phyloP scores from a whole-genome alignment of 208 protist genomes.

The Crithidia fasciculata region DNA sequence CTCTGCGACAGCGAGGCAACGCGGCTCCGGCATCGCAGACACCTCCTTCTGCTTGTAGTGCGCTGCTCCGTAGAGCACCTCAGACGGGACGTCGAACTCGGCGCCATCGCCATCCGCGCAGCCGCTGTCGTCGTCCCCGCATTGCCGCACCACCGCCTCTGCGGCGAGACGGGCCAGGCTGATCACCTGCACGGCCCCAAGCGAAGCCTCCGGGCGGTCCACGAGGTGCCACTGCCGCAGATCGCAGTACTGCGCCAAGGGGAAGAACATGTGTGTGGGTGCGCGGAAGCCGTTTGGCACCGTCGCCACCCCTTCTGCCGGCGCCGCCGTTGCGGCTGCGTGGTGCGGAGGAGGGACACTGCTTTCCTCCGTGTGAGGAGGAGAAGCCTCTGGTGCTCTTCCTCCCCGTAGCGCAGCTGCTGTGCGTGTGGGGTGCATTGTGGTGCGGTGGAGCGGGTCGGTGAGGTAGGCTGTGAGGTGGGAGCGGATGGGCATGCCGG shows the following conservation, averaged over 20 bases:
- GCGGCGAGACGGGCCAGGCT: not conserved
- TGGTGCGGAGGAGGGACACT: not conserved
- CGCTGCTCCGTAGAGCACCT: not conserved
- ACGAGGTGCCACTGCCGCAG: slow-evolving; percentile 7
- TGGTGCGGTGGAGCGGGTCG: not conserved
- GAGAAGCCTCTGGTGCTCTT: not conserved
- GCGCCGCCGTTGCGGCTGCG: not conserved
- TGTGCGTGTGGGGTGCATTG: not conserved
- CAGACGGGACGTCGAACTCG: not conserved
- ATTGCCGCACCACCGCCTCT: not conserved
- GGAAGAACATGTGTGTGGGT: not conserved
- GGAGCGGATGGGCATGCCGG: slow-evolving; percentile 1
- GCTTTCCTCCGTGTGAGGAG: not conserved
- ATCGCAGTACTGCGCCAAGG: slow-evolving; percentile 4
- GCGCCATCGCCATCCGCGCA: not conserved
- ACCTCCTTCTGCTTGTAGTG: not conserved
- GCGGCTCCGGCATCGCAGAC: not conserved
- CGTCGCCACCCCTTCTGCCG: slow-evolving; percentile 7
- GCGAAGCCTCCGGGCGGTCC: not conserved
- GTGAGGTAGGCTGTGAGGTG: not conserved
- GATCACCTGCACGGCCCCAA: not conserved
- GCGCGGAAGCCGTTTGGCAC: not conserved
- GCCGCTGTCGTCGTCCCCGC: not conserved
- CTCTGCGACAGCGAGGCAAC: not conserved
- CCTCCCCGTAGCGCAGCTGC: not conserved